phyloP scores from a whole-genome alignment of 2,329 filamentous ascomycete species.

The Fusarium nanum region DNA sequence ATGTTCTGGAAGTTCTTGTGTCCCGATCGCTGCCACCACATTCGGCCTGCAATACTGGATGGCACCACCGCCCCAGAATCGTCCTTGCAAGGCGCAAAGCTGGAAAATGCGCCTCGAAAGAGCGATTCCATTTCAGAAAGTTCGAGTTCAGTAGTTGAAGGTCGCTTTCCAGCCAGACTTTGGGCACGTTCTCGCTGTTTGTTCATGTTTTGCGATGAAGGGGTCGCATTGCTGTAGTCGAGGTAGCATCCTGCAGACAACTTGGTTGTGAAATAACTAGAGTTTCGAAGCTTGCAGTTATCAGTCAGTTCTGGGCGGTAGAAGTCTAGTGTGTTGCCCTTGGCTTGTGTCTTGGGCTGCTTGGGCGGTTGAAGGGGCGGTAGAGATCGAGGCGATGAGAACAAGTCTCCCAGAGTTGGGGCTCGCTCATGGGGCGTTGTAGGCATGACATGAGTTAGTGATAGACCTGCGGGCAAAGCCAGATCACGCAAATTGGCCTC shows the following conservation, averaged over 20 bases:
- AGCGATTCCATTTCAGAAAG: slow-evolving; percentile 77
- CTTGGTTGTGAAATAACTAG: slow-evolving; percentile 74
- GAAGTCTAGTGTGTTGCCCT: slow-evolving; percentile 66
- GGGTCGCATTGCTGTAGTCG: slow-evolving; percentile 73
- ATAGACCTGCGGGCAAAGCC: slow-evolving; percentile 79
- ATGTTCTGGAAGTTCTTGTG: slow-evolving; percentile 73
- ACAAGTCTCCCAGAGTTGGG: slow-evolving; percentile 78
- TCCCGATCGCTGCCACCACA: slow-evolving; percentile 83
- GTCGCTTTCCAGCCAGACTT: slow-evolving; percentile 71
- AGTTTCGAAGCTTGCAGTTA: slow-evolving; percentile 64
- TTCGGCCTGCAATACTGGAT: slow-evolving; percentile 71
- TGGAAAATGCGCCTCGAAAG: slow-evolving; percentile 82
- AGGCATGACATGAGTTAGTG: slow-evolving; percentile 54
- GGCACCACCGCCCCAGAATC: slow-evolving; percentile 77
- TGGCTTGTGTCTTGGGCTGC: slow-evolving; percentile 75
- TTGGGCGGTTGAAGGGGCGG: slow-evolving; percentile 77
- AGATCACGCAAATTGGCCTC: slow-evolving; percentile 53
- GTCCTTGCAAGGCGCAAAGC: slow-evolving; percentile 81
- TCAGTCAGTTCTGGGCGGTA: slow-evolving; percentile 66
- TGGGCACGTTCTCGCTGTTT: slow-evolving; percentile 79
- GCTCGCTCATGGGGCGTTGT: slow-evolving; percentile 59
- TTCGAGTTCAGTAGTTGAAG: slow-evolving; percentile 66
- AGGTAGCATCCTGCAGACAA: slow-evolving; percentile 77
- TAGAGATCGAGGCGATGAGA: slow-evolving; percentile 74
- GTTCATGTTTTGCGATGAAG: slow-evolving; percentile 64